These are phyloP conservation scores for Secale cereale DNA, from an alignment of 176 grass and related monocot genomes.

Conservation along the genomic window DNA sequence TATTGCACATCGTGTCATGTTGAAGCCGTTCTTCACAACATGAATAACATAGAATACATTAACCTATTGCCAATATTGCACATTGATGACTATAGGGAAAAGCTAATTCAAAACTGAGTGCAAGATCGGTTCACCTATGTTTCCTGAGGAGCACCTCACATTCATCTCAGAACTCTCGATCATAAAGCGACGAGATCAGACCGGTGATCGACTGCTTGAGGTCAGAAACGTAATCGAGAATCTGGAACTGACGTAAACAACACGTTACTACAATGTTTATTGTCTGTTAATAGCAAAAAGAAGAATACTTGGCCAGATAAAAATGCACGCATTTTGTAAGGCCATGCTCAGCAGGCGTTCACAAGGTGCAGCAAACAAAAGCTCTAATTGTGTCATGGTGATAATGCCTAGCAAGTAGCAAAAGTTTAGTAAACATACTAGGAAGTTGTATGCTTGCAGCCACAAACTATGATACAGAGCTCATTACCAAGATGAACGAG, in stretches of 20 bases:
- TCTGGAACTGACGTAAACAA: constrained; percentile 21
- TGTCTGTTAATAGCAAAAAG: not conserved
- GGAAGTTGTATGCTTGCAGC: not conserved
- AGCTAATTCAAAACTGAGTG: no score
- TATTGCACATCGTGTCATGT: no score
- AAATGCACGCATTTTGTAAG: not conserved
- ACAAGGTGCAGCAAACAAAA: not conserved
- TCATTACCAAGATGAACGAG: not conserved
- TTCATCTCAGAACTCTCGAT: constrained; percentile 45
- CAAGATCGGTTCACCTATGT: no score
- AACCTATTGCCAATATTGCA: no score
- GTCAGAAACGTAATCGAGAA: constrained; percentile 45
- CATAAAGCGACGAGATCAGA: constrained; percentile 46
- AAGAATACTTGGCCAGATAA: not conserved
- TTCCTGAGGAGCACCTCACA: constrained; percentile 42
- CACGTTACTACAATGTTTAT: not conserved
- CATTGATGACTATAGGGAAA: no score
- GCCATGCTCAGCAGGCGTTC: not conserved
- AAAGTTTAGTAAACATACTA: not conserved
- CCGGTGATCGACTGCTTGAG: constrained; percentile 51
- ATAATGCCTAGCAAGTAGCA: not conserved
- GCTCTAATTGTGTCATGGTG: not conserved
- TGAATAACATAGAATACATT: no score
- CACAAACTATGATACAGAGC: not conserved
- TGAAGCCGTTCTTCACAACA: no score